These are phyloP conservation scores for Candida silvicultrix DNA, from an alignment of 805 yeast genomes.

Conservation along the genomic window DNA sequence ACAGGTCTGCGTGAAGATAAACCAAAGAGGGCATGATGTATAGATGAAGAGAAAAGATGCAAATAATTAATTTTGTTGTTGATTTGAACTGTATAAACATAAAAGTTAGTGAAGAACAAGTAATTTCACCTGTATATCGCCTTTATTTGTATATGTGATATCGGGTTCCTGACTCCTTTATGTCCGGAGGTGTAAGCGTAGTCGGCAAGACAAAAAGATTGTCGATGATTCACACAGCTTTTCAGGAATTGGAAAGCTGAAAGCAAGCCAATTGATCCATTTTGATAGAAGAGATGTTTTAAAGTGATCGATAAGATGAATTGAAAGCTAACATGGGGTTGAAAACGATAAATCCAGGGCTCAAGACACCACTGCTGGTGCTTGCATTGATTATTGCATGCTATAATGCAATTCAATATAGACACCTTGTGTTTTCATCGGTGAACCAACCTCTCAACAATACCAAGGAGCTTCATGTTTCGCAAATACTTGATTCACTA, in stretches of 20 bases:
- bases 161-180: background rate
- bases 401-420: background rate
- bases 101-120: background rate
- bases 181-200: background rate
- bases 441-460: background rate
- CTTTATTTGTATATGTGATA: no score
- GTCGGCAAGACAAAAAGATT: background rate
- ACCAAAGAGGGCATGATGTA: background rate
- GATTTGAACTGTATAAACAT: no score
- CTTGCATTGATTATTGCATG: background rate
- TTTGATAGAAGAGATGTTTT: no score
- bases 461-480: background rate
- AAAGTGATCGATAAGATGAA: no score
- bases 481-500: background rate
- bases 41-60: no score
- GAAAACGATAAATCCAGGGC: background rate
- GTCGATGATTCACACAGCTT: background rate
- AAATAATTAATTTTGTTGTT: no score
- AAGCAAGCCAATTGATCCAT: background rate
- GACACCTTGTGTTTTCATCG: no score
- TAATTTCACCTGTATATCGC: no score
- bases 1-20: constrained; percentile 6
- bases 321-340: background rate
- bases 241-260: no score
- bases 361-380: background rate